Evolutionary conservation across 768 basidiomycete species (phyloP).

Genomic region (Rhodotorula sphaerocarpa): DNA sequence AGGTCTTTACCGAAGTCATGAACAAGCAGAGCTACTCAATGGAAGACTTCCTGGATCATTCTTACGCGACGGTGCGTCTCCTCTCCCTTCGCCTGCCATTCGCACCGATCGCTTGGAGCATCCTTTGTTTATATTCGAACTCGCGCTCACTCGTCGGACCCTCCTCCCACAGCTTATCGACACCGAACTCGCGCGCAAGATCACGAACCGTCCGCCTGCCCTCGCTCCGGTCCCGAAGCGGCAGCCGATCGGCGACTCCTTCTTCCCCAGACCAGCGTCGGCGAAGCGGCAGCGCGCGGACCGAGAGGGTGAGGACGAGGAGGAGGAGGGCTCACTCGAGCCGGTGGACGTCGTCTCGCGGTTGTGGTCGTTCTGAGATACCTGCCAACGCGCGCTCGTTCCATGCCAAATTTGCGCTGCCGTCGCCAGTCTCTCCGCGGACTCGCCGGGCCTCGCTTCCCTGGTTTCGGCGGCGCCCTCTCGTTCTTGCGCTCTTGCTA

Average conservation of each 20-base stretch:
- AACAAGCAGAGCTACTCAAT: constrained; percentile 80
- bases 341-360: constrained; percentile 30
- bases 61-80: constrained; percentile 47
- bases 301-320: constrained; percentile 7
- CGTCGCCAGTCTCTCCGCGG: no score
- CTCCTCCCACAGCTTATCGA: constrained; percentile 61
- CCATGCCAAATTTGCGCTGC: no score
- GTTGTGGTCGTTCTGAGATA: constrained; percentile 34
- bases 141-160: no score
- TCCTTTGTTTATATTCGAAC: no score
- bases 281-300: constrained; percentile 1
- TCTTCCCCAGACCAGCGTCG: constrained; percentile 28
- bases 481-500: no score
- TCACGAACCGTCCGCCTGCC: constrained; percentile 59
- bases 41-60: constrained; percentile 96
- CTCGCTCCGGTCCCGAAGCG: constrained; percentile 41
- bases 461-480: no score
- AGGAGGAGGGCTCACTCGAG: constrained; percentile 25
- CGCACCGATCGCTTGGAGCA: no score
- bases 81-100: no score
- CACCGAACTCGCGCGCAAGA: constrained; percentile 66
- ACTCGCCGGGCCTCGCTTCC: no score
- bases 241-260: constrained; percentile 34
- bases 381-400: no score
- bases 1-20: constrained; percentile 81